Evolutionary conservation across 2,329 filamentous ascomycete species (phyloP).

Genomic region (Leptographium flavum): DNA sequence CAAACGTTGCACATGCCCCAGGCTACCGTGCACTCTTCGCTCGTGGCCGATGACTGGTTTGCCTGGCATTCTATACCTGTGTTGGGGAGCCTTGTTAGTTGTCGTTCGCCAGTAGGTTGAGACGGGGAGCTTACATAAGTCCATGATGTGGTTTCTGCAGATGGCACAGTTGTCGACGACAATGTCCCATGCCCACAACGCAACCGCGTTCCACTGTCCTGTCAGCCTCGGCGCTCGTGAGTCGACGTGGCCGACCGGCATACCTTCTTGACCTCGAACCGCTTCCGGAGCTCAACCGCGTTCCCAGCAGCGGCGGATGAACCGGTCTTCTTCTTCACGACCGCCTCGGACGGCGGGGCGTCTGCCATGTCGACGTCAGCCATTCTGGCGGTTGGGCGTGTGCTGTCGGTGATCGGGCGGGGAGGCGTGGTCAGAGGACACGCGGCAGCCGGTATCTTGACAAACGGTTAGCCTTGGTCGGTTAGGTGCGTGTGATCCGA

Average conservation of each 20-base stretch:
- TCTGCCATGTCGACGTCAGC: slow-evolving; percentile 96
- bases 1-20: slow-evolving; percentile 96
- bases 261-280: slow-evolving; percentile 98
- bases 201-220: slow-evolving; percentile 90
- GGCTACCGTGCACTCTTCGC: slow-evolving; percentile 94
- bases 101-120: neutral
- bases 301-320: slow-evolving; percentile 30
- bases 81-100: slow-evolving; percentile 1
- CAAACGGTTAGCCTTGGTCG: neutral
- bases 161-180: slow-evolving; percentile 99
- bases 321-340: slow-evolving; percentile 36
- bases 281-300: slow-evolving; percentile 63
- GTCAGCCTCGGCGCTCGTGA: neutral
- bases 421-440: neutral
- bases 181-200: slow-evolving; percentile 98
- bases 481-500: neutral
- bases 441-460: neutral
- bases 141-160: slow-evolving; percentile 99
- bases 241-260: neutral
- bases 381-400: slow-evolving; percentile 37
- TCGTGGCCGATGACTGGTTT: slow-evolving; percentile 93
- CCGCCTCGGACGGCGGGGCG: slow-evolving; percentile 42
- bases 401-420: neutral
- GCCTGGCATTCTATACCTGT: slow-evolving; percentile 94
- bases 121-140: slow-evolving; percentile 54